Evolutionary conservation across 2,329 filamentous ascomycete species (phyloP).

Genomic region (Apiospora koreana): DNA sequence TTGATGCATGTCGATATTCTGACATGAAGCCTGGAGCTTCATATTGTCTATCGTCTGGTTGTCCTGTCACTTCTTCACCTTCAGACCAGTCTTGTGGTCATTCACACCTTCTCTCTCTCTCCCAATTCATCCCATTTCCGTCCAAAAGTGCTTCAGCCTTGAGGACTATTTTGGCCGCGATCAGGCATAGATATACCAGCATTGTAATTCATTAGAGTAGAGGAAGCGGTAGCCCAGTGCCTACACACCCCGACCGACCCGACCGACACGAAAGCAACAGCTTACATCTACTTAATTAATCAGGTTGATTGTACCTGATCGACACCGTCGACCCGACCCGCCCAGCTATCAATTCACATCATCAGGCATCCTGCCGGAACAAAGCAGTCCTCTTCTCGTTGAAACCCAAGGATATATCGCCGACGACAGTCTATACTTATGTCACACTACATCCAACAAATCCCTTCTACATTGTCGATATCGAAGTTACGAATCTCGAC

Average conservation of each 20-base stretch:
- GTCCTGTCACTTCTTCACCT: background rate
- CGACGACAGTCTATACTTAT: background rate
- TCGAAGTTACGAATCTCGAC: background rate
- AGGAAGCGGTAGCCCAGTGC: background rate
- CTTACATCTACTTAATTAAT: background rate
- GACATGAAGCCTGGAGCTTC: conserved; percentile 8
- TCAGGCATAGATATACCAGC: background rate
- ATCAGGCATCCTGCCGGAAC: background rate
- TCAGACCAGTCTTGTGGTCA: background rate
- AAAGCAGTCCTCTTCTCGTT: background rate
- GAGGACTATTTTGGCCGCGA: background rate
- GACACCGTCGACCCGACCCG: background rate
- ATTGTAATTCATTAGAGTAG: conserved; percentile 1
- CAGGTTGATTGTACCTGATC: background rate
- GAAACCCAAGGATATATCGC: background rate
- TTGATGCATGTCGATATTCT: background rate
- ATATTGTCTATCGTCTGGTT: background rate
- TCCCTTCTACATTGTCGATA: background rate
- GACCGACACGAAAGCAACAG: background rate
- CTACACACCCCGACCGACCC: background rate
- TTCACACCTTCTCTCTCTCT: background rate
- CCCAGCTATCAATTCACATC: background rate
- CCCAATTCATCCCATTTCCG: background rate
- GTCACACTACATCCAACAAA: background rate
- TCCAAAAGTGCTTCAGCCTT: background rate